phyloP scores from a whole-genome alignment of 352 stramenopile species.

The Globisporangium cylindrosporum region DNA sequence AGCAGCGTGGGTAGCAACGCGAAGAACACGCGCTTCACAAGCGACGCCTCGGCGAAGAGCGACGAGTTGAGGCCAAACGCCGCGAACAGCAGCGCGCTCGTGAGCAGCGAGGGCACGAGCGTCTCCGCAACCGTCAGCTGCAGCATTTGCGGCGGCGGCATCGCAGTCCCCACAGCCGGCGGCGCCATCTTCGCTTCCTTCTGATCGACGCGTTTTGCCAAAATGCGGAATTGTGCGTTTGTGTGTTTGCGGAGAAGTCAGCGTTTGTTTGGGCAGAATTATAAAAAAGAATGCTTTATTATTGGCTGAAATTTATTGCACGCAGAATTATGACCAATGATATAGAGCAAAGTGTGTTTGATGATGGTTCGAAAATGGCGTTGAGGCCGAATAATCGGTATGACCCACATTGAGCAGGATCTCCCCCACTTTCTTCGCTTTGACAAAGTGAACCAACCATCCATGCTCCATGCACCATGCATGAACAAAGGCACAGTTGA shows the following conservation, averaged over 20 bases:
- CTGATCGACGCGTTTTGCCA: not conserved
- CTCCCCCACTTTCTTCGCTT: not conserved
- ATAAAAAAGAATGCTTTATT: not conserved
- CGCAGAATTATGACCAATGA: not conserved
- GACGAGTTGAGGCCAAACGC: conserved; percentile 13
- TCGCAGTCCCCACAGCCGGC: not conserved
- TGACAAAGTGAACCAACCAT: not conserved
- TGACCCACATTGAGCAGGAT: not conserved
- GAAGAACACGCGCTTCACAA: conserved; percentile 48
- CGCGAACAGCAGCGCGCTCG: conserved; percentile 20
- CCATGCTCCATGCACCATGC: not conserved
- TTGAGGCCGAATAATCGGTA: not conserved
- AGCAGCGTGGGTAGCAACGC: conserved; percentile 47
- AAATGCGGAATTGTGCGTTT: not conserved
- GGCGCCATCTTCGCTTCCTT: not conserved
- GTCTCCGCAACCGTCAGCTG: conserved; percentile 13
- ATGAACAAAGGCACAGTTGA: not conserved
- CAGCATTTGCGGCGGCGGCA: not conserved
- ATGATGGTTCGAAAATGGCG: not conserved
- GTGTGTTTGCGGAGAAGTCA: not conserved
- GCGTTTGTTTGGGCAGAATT: not conserved
- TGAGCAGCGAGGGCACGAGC: conserved; percentile 25
- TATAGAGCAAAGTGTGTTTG: not conserved
- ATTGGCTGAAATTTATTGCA: not conserved
- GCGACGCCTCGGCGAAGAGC: conserved; percentile 17